phyloP scores from a whole-genome alignment of 345 rosid genomes.

The Eucalyptus albens region DNA sequence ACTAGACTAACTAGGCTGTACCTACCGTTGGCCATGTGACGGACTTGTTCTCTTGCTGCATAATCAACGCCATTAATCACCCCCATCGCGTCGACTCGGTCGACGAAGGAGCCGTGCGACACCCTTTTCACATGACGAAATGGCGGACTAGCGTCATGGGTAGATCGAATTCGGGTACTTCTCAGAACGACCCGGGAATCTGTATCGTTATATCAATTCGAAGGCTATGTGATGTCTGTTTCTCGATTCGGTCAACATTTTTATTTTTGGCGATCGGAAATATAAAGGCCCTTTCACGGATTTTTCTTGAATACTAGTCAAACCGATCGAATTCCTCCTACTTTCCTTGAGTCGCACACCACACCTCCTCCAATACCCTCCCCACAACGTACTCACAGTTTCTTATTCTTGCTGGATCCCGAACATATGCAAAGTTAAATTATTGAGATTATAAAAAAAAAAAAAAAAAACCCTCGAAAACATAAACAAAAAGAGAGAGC shows the following conservation, averaged over 20 bases:
- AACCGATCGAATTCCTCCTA: background rate
- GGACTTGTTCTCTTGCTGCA: background rate
- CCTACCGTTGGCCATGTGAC: background rate
- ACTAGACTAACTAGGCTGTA: background rate
- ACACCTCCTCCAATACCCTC: background rate
- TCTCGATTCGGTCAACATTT: background rate
- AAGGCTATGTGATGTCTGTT: rapidly evolving
- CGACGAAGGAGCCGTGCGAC: background rate
- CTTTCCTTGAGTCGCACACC: background rate
- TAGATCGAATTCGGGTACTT: background rate
- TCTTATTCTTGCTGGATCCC: background rate
- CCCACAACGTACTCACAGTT: background rate
- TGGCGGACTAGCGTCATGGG: rapidly evolving
- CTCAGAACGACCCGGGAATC: rapidly evolving
- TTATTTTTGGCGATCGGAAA: background rate
- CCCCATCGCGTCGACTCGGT: background rate
- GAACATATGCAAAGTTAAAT: background rate
- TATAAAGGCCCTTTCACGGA: background rate
- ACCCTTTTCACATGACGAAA: background rate
- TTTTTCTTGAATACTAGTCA: background rate
- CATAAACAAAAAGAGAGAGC: background rate
- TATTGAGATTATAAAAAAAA: background rate
- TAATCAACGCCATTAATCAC: background rate
- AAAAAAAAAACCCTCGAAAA: background rate
- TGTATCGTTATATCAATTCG: background rate